Base-by-base conservation (phyloP, 257 asterid genomes). In the Hygrophila difformis region DNA sequence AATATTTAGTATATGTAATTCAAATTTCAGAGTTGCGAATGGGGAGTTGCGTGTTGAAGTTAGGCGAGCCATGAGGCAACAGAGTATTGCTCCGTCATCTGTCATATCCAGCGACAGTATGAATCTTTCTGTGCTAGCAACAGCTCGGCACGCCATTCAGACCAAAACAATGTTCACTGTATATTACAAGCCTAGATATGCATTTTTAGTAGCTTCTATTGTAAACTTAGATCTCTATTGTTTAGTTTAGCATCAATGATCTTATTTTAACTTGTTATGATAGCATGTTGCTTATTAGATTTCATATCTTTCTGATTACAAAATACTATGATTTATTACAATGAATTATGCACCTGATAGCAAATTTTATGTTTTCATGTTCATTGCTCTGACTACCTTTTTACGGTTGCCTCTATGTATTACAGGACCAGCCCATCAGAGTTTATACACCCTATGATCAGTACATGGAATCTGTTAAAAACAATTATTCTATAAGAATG, bases 71-170 rank as follows among this genome's bases (percentile, higher is more conserved):
- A 73, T 86, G 96, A 77, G 98, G 54, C 96, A 85, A 47, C 96
- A 82, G 55, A 71, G 88, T 20, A 80, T 73, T 65, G 76, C 86
- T 44, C 98, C 98, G 48, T 82, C 98, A 42, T 85, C 98, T 10
- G 98, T 89, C 56, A 89, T 89, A 66, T 89, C 98, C 24, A 89
- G 98, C 74, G 93, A 89, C 59, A 85, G 98, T 71, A 89, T 89
- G 98, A 94, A 89, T 71, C 98, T 86, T 43, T 96, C 96, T 61
- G 98, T 89, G 55, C 83, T 85, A 18, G 98, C 96, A 37, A 89
- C 98, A 39, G 98, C 98, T 45, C 75, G 86, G 88, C 98, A 89
- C 69, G 94, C 98, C 46, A 74, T 86, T 73, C 91, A 78, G 63
- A 89, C 96, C 21, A 74, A 78, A 63, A 82, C 94, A 36, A 63